These are phyloP conservation scores for Dryas integrifolia DNA, from an alignment of 331 rosid genomes.

Conservation along the genomic window DNA sequence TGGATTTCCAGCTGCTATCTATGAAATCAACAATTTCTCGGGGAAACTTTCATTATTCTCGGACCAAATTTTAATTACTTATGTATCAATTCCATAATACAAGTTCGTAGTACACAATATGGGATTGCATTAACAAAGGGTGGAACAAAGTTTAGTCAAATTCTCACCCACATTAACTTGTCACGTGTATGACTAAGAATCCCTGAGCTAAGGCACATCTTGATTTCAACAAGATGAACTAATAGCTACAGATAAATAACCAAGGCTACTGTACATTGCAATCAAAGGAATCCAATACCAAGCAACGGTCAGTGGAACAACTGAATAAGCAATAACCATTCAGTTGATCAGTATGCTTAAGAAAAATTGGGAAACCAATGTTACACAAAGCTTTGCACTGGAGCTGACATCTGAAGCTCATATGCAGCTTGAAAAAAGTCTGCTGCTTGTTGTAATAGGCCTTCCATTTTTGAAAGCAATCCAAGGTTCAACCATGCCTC, in stretches of 20 bases:
- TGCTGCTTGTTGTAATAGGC: conserved; percentile 63
- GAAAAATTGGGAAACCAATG: not conserved
- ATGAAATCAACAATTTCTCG: no score
- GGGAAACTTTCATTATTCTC: no score
- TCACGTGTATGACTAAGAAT: not conserved
- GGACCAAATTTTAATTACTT: no score
- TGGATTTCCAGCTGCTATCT: not conserved
- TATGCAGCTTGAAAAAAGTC: conserved; percentile 80
- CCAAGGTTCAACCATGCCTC: conserved; percentile 77
- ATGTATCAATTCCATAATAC: no score
- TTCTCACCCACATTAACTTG: no score
- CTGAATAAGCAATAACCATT: not conserved
- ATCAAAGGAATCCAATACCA: conserved; percentile 22
- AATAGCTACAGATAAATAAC: conserved; percentile 22
- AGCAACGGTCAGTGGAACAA: not conserved
- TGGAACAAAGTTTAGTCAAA: no score
- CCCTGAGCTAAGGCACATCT: conserved; percentile 8
- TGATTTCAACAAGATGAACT: conserved; percentile 26
- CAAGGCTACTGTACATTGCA: conserved; percentile 35
- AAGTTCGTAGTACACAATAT: no score
- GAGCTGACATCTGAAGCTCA: conserved; percentile 68
- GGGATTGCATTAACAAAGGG: no score
- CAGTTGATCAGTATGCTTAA: not conserved
- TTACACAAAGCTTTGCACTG: conserved; percentile 52
- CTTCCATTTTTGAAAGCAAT: conserved; percentile 60